Evolutionary conservation across 257 asterid genomes (phyloP).

Genomic region (Handroanthus guayacan): DNA sequence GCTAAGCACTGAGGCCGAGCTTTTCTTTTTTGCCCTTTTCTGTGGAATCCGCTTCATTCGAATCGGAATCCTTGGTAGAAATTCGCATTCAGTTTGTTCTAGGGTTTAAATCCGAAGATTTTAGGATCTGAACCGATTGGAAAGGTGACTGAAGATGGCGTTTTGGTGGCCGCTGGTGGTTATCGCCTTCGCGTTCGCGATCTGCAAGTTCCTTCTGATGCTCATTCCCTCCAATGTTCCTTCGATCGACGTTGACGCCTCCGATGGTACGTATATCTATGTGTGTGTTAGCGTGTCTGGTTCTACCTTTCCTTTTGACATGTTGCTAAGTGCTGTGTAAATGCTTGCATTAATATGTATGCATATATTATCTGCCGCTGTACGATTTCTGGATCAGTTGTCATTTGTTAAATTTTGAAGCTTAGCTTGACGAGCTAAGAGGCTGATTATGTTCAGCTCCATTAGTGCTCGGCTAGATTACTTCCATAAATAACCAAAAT

Average conservation of each 20-base stretch:
- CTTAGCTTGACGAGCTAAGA: conserved; percentile 18
- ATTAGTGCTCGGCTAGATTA: conserved; percentile 21
- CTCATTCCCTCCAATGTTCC: conserved; percentile 94
- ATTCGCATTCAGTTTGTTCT: conserved; percentile 32
- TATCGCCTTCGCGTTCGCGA: conserved; percentile 69
- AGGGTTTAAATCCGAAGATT: conserved; percentile 47
- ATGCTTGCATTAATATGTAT: background rate
- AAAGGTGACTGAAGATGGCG: conserved; percentile 61
- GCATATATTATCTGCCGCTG: background rate
- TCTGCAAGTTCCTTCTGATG: conserved; percentile 86
- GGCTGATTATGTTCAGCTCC: conserved; percentile 28
- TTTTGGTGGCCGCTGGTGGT: conserved; percentile 92
- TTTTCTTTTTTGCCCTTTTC: background rate
- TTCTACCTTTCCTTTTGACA: background rate
- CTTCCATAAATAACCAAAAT: conserved; percentile 1
- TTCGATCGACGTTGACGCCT: conserved; percentile 87
- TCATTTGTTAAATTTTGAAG: conserved; percentile 9
- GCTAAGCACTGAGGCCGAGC: conserved; percentile 4
- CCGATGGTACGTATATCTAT: conserved; percentile 66
- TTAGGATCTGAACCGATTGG: conserved; percentile 33
- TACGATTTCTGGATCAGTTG: conserved; percentile 24
- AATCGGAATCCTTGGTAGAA: conserved; percentile 37
- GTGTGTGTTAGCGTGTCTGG: conserved; percentile 12
- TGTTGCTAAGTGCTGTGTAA: background rate
- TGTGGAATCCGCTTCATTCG: conserved; percentile 36